Evolutionary conservation across 2,329 filamentous ascomycete species (phyloP).

Genomic region (Ilyonectria sp.): DNA sequence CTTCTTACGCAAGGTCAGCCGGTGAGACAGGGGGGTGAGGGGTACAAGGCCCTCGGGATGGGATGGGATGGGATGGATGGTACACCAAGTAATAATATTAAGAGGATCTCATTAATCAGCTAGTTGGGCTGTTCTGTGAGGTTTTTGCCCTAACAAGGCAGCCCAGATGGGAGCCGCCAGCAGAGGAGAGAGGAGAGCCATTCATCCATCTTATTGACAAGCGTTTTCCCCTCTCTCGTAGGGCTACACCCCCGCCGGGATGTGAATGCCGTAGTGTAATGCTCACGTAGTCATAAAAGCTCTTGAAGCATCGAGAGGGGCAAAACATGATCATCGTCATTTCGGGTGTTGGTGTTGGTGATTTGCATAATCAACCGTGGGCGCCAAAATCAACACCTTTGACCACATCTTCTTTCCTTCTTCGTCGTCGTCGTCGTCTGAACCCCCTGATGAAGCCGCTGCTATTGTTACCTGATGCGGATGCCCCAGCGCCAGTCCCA

Average conservation of each 20-base stretch:
- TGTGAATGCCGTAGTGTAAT: background rate
- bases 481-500: background rate
- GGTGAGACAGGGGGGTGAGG: background rate
- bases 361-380: background rate
- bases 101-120: background rate
- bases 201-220: background rate
- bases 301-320: background rate
- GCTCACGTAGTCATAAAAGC: background rate
- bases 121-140: constrained; percentile 3
- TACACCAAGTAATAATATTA: background rate
- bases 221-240: background rate
- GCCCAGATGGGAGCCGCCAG: background rate
- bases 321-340: background rate
- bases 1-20: background rate
- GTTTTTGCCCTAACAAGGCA: background rate
- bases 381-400: background rate
- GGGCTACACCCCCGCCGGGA: background rate
- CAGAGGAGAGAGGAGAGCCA: background rate
- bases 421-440: background rate
- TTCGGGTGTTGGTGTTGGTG: background rate
- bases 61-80: constrained; percentile 16
- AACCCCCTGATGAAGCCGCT: background rate
- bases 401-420: too few species aligned
- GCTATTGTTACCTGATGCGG: background rate
- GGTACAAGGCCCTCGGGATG: background rate